Evolutionary conservation across 2,329 filamentous ascomycete genomes (phyloP).

Genomic region (Aspergillus costaricaensis): DNA sequence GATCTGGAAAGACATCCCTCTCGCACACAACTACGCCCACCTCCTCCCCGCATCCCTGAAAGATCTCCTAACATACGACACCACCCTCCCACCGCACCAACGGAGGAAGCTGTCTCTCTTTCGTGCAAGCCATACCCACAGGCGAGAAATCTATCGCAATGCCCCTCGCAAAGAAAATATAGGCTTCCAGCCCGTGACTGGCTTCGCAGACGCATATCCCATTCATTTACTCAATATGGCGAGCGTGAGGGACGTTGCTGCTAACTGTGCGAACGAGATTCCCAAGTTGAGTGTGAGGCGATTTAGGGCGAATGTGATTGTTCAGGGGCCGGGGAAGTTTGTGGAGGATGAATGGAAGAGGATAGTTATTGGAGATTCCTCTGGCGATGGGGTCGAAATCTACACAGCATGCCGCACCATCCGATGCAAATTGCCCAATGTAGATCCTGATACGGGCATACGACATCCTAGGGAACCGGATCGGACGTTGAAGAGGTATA

Average conservation of each 20-base stretch:
- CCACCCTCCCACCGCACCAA: neutral
- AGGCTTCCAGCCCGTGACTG: slow-evolving; percentile 56
- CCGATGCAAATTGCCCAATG: slow-evolving; percentile 60
- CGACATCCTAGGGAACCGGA: slow-evolving; percentile 52
- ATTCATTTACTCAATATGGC: slow-evolving; percentile 58
- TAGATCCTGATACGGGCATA: slow-evolving; percentile 57
- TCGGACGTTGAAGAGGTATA: slow-evolving; percentile 51
- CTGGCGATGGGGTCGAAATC: slow-evolving; percentile 29
- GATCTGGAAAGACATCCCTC: slow-evolving; percentile 59
- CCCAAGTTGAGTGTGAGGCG: slow-evolving; percentile 53
- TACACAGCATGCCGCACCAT: slow-evolving; percentile 60
- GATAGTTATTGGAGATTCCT: slow-evolving; percentile 32
- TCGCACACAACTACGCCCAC: slow-evolving; percentile 40
- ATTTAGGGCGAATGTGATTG: slow-evolving; percentile 61
- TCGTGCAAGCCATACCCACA: slow-evolving; percentile 48
- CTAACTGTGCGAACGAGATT: slow-evolving; percentile 40
- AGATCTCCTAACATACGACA: slow-evolving; percentile 44
- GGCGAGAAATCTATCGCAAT: slow-evolving; percentile 55
- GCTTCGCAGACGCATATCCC: slow-evolving; percentile 62
- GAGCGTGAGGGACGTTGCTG: slow-evolving; percentile 55
- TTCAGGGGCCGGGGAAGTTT: slow-evolving; percentile 56
- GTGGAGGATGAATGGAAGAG: slow-evolving; percentile 60
- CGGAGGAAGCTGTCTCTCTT: slow-evolving; percentile 51
- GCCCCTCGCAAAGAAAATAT: slow-evolving; percentile 55
- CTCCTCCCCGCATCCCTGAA: slow-evolving; percentile 52